These are phyloP conservation scores for Saksenaea vasiformis DNA, from an alignment of 371 early-diverging fungal genomes.

Conservation along the genomic window DNA sequence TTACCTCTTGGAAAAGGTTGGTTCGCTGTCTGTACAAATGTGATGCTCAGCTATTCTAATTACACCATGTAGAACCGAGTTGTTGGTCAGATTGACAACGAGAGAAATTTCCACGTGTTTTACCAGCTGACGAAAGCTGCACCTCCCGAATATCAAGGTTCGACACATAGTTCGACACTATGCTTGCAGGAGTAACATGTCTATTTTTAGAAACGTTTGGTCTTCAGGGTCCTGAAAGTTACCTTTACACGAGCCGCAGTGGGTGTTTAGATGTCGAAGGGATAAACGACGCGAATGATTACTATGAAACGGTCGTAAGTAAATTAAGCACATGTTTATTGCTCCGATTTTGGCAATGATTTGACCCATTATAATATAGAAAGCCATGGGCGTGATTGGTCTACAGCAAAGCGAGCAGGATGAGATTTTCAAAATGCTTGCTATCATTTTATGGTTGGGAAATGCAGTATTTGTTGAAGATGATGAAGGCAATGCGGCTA, in stretches of 20 bases:
- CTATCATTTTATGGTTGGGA: conserved; percentile 84
- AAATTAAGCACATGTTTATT: neutral
- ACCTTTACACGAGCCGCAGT: conserved; percentile 73
- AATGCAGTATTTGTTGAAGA: conserved; percentile 77
- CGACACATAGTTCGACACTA: conserved; percentile 8
- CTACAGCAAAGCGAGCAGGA: conserved; percentile 72
- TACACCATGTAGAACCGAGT: conserved; percentile 74
- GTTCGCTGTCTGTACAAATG: neutral
- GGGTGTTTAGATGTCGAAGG: conserved; percentile 80
- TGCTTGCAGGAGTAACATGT: neutral
- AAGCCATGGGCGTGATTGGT: conserved; percentile 83
- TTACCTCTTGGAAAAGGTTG: conserved; percentile 97
- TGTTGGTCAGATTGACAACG: conserved; percentile 91
- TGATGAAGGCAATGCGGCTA: conserved; percentile 61
- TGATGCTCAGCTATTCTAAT: neutral
- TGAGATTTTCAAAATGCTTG: conserved; percentile 80
- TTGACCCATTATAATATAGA: conserved; percentile 30
- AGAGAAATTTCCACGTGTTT: conserved; percentile 99
- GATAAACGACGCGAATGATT: conserved; percentile 81
- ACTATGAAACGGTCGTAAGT: conserved; percentile 67
- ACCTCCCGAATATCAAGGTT: conserved; percentile 70
- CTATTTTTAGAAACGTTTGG: conserved; percentile 65
- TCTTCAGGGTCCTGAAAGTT: conserved; percentile 82
- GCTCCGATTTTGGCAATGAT: neutral
- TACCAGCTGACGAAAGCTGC: conserved; percentile 88